phyloP scores from a whole-genome alignment of 208 protist species.

The Leishmania braziliensis region DNA sequence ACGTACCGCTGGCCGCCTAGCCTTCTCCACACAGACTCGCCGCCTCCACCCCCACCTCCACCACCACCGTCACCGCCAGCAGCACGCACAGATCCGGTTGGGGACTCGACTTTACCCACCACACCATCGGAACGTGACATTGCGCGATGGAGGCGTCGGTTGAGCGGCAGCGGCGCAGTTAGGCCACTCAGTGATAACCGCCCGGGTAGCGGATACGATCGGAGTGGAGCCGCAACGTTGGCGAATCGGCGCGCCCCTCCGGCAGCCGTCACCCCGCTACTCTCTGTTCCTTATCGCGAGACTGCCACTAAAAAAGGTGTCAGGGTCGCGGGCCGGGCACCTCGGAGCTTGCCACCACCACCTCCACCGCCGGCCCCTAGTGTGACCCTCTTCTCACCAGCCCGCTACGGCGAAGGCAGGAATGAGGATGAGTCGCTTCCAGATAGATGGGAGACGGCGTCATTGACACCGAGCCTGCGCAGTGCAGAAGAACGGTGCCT shows the following conservation, averaged over 20 bases:
- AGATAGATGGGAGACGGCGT: slow-evolving; percentile 30
- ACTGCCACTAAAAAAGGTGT: neutral
- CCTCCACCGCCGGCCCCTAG: slow-evolving; percentile 11
- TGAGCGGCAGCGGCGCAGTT: neutral
- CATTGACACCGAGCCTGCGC: slow-evolving; percentile 22
- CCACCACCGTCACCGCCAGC: neutral
- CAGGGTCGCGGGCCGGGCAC: neutral
- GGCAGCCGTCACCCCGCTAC: neutral
- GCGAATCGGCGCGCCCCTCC: neutral
- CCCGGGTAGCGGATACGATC: neutral
- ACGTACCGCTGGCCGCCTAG: neutral
- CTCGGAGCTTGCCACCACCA: neutral
- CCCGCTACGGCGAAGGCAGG: neutral
- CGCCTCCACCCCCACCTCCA: slow-evolving; percentile 11
- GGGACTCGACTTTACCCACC: slow-evolving; percentile 15
- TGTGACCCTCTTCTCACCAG: neutral
- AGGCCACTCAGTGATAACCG: neutral
- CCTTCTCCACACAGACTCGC: neutral
- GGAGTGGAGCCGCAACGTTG: neutral
- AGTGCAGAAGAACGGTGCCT: slow-evolving; percentile 21
- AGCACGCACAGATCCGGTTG: neutral
- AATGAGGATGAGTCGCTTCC: slow-evolving; percentile 1
- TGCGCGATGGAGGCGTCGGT: slow-evolving; percentile 13
- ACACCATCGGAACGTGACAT: slow-evolving; percentile 18
- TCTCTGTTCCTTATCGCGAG: slow-evolving; percentile 6